A percentile compares a stretch with the other conserved stretches of the same genome.
Evolutionary conservation across 2,329 filamentous ascomycete genomes (phyloP).

Genomic region (Neospermospora avenae): DNA sequence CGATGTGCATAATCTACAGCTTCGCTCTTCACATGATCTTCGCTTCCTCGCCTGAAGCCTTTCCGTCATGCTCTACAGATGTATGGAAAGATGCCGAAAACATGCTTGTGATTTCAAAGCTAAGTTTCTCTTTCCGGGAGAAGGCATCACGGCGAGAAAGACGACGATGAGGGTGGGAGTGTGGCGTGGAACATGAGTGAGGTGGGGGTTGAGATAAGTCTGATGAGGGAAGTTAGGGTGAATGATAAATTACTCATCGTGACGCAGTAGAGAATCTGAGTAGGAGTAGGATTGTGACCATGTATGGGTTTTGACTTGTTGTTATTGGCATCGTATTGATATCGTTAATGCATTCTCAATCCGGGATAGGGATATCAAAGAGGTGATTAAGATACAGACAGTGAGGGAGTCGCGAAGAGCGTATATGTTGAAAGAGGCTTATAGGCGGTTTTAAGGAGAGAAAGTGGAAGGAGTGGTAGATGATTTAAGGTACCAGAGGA

Average conservation of each 20-base stretch:
- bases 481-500: slow-evolving; percentile 44
- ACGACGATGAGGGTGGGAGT: neutral
- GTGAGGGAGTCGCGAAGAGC: slow-evolving; percentile 14
- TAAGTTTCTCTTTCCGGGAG: neutral
- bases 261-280: neutral
- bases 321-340: slow-evolving; percentile 19
- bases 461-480: slow-evolving; percentile 29
- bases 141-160: neutral
- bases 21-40: too few relatives aligned
- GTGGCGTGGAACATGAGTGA: neutral
- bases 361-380: slow-evolving; percentile 2
- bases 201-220: too few relatives aligned
- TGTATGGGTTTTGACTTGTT: neutral
- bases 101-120: too few relatives aligned
- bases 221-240: neutral
- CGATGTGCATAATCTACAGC: too few relatives aligned
- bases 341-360: slow-evolving; percentile 12
- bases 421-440: slow-evolving; percentile 17
- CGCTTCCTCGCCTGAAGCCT: too few relatives aligned
- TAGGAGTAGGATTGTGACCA: neutral
- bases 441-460: slow-evolving; percentile 7
- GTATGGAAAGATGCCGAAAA: too few relatives aligned
- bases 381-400: slow-evolving; percentile 14
- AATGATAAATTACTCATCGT: neutral
- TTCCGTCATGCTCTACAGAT: too few relatives aligned